Base-by-base conservation (phyloP, 352 stramenopile species). In the Elongisporangium prolatum region DNA sequence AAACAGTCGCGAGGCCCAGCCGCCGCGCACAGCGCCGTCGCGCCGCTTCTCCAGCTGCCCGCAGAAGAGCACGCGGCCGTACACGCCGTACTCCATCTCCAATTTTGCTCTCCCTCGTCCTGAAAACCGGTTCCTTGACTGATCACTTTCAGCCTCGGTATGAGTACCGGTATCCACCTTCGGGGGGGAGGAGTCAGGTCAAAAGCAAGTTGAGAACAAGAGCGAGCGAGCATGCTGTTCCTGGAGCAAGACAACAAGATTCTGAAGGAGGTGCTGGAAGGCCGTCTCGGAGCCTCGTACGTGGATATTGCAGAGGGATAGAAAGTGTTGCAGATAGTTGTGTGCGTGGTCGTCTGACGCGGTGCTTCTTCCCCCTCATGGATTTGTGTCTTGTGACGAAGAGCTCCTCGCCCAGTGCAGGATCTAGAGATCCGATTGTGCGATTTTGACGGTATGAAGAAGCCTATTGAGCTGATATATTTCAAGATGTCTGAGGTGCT, bases 181-280 rank as follows among this genome's bases (percentile, higher is more conserved):
- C 11, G 34, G 34, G 34, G 34, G 34, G 34, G 34, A 13, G 34
- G 34, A 44, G 34, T 44, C 34, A 44, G 34, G 34, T 44, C 56
- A 58, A 18, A 53, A 64, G 44, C 28, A 48, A 53, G 44, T 47
- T 51, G 51, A 59, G 20, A 9, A 8, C 56, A 22, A 37, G 18
- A 54, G 44, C 54, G 40, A 50, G n/a, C n/a, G 3, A 58, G 13
- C 38, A 94, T 94, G 85, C 68, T 94, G 54, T 91, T 91, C 69
- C 72, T 94, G 24, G 85, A 94, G 66, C 72, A 80, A 59, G 83
- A 93, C 68, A 92, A 91, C 76, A 94, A 94, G 77, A 92, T 94
- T 65, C 79, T 94, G 40, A 91, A 92, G 70, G 83, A 92, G 69
- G 81, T 94, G 50, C 68, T 94, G 9, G 67, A 83, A 55, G 79